phyloP scores from a whole-genome alignment of 345 rosid species.

The Populus simonii region DNA sequence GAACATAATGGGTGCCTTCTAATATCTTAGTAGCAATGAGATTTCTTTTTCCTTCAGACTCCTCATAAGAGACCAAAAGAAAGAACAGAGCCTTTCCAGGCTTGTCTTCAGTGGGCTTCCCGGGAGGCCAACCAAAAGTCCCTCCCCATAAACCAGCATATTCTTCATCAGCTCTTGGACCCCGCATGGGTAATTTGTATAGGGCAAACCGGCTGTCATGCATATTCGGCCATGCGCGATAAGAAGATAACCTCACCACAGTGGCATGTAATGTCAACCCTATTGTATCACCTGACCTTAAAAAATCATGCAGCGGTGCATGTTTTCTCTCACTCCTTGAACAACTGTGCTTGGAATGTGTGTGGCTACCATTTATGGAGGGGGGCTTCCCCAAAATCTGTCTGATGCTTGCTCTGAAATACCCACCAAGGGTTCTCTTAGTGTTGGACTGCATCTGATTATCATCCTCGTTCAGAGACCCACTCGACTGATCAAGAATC shows the following conservation, averaged over 20 bases:
- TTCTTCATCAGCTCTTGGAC: constrained; percentile 49
- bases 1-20: constrained; percentile 82
- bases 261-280: constrained; percentile 58
- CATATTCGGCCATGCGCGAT: constrained; percentile 87
- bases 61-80: constrained; percentile 72
- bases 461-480: constrained; percentile 34
- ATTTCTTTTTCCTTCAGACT: constrained; percentile 44
- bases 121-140: constrained; percentile 85
- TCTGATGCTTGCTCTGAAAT: constrained; percentile 50
- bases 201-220: constrained; percentile 69
- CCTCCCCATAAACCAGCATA: constrained; percentile 89
- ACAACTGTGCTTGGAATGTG: constrained; percentile 37
- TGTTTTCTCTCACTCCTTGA: constrained; percentile 56
- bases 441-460: constrained; percentile 26
- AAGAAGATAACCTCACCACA: constrained; percentile 51
- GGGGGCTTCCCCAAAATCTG: constrained; percentile 55
- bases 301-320: constrained; percentile 52
- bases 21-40: constrained; percentile 84
- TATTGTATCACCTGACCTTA: constrained; percentile 57
- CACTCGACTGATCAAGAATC: constrained; percentile 34
- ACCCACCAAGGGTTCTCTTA: constrained; percentile 47
- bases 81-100: constrained; percentile 75
- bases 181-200: constrained; percentile 61
- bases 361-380: constrained; percentile 31
- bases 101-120: constrained; percentile 62